A percentile compares a stretch with the other conserved stretches of the same genome.
Conservation (phyloP, 352 stramenopile species). For the Phytophthora pluvialis region DNA sequence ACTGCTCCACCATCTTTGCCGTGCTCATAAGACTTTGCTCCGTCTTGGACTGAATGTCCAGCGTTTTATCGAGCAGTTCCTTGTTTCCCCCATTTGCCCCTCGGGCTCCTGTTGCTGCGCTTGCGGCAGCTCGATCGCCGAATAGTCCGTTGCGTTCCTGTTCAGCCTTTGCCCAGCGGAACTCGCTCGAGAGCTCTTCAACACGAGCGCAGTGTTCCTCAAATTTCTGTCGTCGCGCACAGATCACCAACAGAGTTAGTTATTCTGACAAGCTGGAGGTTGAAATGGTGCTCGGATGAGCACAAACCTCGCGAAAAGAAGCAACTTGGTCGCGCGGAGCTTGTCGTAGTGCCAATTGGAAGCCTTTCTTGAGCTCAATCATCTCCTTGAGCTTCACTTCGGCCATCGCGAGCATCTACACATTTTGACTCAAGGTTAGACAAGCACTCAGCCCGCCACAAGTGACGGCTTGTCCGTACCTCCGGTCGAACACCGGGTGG, state of each 20-base stretch:
- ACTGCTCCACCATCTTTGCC: conserved; percentile 87
- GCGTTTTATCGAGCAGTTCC: conserved; percentile 76
- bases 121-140: conserved; percentile 54
- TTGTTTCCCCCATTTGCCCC: conserved; percentile 52
- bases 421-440: not conserved
- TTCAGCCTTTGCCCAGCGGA: conserved; percentile 82
- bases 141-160: conserved; percentile 82
- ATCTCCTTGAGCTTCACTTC: conserved; percentile 88
- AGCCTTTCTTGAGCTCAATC: conserved; percentile 87
- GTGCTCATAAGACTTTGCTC: conserved; percentile 86
- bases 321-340: conserved; percentile 70
- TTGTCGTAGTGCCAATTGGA: conserved; percentile 81
- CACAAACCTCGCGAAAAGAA: conserved; percentile 71
- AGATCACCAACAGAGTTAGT: not conserved
- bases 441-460: not conserved
- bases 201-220: conserved; percentile 79
- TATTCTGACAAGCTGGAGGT: no score
- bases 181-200: conserved; percentile 82
- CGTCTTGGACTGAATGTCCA: conserved; percentile 87
- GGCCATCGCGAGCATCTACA: conserved; percentile 72
- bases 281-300: not conserved
- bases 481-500: conserved; percentile 72
- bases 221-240: conserved; percentile 71
- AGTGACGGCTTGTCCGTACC: conserved; percentile 31
- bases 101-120: conserved; percentile 18